Conservation (phyloP, 768 basidiomycete species). For the Podaxis rugospora region DNA sequence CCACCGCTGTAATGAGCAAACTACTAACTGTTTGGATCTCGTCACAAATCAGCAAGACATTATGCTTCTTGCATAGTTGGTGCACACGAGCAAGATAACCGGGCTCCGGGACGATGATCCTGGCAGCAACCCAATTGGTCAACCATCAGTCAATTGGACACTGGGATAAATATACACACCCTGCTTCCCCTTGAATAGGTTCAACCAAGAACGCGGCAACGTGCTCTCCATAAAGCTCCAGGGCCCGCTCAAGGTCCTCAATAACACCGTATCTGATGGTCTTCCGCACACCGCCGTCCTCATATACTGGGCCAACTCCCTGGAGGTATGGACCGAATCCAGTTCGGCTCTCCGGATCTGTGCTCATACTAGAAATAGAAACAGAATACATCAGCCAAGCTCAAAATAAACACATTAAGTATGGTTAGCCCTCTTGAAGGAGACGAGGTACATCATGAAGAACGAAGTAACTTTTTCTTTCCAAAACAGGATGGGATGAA, state of each 20-base stretch:
- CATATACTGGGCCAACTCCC: conserved; percentile 64
- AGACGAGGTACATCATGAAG: too few relatives aligned
- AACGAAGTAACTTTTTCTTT: background rate
- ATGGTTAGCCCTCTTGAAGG: background rate
- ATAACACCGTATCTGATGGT: conserved; percentile 82
- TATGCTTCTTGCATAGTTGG: conserved; percentile 85
- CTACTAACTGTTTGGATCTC: conserved; percentile 88
- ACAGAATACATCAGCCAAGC: background rate
- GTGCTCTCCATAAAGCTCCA: conserved; percentile 75
- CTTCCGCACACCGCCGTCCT: conserved; percentile 34
- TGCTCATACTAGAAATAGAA: conserved; percentile 67
- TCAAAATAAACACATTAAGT: background rate
- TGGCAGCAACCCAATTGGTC: conserved; percentile 22
- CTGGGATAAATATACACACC: conserved; percentile 44
- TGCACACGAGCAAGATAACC: conserved; percentile 81
- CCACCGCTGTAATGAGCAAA: background rate
- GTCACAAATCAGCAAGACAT: conserved; percentile 95
- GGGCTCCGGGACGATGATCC: conserved; percentile 86
- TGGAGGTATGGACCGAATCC: conserved; percentile 92
- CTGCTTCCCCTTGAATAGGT: conserved; percentile 99
- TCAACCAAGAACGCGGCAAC: conserved; percentile 94
- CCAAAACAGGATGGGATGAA: conserved; percentile 8
- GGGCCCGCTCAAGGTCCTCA: conserved; percentile 75
- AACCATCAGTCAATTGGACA: conserved; percentile 1
- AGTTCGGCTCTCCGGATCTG: conserved; percentile 82